A percentile compares a stretch with the other conserved stretches of the same genome.
phyloP scores from a whole-genome alignment of 225 moss, liverwort and hornwort genomes.

The Climacium dendroides region DNA sequence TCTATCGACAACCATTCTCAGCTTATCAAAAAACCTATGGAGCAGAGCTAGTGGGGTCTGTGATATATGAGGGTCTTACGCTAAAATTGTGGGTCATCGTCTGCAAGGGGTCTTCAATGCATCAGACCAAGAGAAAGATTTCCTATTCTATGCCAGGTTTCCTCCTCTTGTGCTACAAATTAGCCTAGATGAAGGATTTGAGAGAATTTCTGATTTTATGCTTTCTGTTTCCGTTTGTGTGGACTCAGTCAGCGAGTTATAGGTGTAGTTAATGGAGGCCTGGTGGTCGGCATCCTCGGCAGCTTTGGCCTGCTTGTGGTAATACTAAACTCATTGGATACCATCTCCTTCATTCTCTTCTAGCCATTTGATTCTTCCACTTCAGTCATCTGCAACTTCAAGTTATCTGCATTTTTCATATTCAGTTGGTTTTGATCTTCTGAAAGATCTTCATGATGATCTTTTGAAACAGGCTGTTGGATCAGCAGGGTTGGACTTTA shows the following conservation, averaged over 20 bases:
- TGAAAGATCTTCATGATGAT: background rate
- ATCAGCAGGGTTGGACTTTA: conserved; percentile 52
- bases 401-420: background rate
- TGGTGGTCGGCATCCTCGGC: conserved; percentile 62
- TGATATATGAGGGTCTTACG: too few species aligned
- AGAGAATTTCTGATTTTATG: background rate
- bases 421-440: background rate
- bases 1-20: background rate
- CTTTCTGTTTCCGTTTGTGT: background rate
- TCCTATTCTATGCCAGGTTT: background rate
- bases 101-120: background rate
- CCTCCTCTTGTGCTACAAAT: background rate
- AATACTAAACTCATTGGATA: background rate
- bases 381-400: background rate
- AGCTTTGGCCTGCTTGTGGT: conserved; percentile 86
- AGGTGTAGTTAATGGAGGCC: conserved; percentile 66
- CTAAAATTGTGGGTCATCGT: background rate
- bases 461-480: conserved; percentile 45
- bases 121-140: background rate
- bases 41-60: background rate
- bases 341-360: background rate
- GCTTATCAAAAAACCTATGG: background rate
- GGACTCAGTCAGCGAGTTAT: conserved; percentile 53
- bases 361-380: background rate
- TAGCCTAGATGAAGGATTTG: background rate